Conservation (phyloP, 257 asterid species). For the Primulina tabacum region DNA sequence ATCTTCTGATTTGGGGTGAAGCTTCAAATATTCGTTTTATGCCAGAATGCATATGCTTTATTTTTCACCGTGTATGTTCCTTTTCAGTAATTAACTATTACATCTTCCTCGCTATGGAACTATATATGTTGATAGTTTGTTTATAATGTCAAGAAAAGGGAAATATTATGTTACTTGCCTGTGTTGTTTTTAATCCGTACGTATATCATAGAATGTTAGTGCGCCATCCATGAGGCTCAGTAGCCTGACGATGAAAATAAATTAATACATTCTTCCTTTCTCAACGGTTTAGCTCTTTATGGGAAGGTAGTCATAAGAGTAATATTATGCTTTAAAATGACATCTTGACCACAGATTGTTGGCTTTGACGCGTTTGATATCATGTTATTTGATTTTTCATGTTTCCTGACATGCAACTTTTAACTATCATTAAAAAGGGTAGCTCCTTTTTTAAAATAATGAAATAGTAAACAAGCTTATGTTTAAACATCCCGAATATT, state of each 20-base stretch:
- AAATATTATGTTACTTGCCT: background rate
- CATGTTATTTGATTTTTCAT: slow-evolving; percentile 6
- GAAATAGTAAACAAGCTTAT: background rate
- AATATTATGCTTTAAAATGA: background rate
- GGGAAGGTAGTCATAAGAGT: background rate
- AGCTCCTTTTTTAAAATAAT: background rate
- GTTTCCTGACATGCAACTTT: background rate
- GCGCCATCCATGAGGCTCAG: background rate
- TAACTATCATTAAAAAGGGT: background rate
- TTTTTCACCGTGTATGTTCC: slow-evolving; percentile 79
- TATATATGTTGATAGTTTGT: background rate
- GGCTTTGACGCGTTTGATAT: background rate
- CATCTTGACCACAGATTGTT: background rate
- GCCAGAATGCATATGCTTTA: slow-evolving; percentile 98
- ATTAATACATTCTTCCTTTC: background rate
- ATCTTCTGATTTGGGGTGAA: slow-evolving; percentile 99
- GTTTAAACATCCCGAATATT: background rate
- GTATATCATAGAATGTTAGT: background rate
- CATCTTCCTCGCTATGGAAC: slow-evolving; percentile 18
- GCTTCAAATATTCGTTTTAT: slow-evolving; percentile 96
- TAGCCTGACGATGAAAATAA: background rate
- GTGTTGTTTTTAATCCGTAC: background rate
- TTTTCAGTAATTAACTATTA: slow-evolving; percentile 18
- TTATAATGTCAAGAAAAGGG: background rate
- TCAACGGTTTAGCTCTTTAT: background rate